Conservation (phyloP, 2,329 filamentous ascomycete genomes). For the Talaromyces marneffei region DNA sequence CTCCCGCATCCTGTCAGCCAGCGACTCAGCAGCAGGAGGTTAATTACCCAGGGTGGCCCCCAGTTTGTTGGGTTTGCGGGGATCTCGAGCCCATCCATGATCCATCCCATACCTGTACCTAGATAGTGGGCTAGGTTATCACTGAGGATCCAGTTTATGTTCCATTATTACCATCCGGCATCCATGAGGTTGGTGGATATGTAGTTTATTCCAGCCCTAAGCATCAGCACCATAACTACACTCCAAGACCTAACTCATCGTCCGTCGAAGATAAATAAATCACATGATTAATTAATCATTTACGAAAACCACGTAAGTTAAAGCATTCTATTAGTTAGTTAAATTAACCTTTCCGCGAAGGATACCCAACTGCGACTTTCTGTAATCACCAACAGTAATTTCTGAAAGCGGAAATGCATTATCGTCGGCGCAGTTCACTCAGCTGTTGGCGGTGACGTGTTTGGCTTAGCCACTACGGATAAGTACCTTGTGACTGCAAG, state of each 20-base stretch:
- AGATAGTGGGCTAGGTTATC: not conserved
- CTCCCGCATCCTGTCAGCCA: no score
- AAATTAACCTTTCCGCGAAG: not conserved
- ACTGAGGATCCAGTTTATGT: not conserved
- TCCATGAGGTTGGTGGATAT: not conserved
- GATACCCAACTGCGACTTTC: not conserved
- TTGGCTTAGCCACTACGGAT: not conserved
- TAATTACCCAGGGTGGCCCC: not conserved
- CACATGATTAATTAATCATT: not conserved
- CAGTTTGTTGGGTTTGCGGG: not conserved
- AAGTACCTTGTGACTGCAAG: not conserved
- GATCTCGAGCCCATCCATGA: not conserved
- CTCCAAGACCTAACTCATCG: no score
- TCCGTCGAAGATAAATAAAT: not conserved
- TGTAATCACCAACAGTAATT: not conserved
- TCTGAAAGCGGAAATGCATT: not conserved
- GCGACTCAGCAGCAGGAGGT: no score
- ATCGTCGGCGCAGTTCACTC: not conserved
- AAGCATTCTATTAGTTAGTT: not conserved
- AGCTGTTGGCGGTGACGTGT: not conserved
- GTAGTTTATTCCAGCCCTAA: slow-evolving; percentile 5
- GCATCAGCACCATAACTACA: not conserved
- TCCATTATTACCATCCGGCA: not conserved
- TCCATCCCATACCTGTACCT: not conserved
- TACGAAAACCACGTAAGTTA: not conserved